Conservation (phyloP, 305 asterid genomes). For the Fraxinus albicans region DNA sequence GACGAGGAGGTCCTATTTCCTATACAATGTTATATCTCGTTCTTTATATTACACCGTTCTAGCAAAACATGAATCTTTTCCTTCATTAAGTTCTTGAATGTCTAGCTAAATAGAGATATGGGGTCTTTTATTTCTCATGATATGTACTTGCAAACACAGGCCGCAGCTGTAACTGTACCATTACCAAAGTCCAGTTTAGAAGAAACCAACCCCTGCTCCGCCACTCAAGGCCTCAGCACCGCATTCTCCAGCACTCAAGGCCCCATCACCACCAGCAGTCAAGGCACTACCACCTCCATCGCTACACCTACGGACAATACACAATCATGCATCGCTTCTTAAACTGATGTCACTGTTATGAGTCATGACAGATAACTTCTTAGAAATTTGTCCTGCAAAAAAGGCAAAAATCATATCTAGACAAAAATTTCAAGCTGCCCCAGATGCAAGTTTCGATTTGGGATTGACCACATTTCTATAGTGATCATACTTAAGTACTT, state of each 20-base stretch:
- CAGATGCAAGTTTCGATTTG: neutral
- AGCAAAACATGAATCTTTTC: neutral
- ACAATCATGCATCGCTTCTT: neutral
- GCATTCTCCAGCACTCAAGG: neutral
- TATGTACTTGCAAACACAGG: neutral
- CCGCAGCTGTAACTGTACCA: neutral
- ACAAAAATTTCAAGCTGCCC: neutral
- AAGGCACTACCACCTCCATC: neutral
- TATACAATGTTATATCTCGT: neutral
- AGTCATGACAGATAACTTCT: neutral
- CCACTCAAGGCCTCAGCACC: constrained; percentile 5
- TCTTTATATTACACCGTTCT: neutral
- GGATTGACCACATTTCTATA: neutral
- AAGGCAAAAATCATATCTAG: neutral
- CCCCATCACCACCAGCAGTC: neutral
- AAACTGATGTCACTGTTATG: neutral
- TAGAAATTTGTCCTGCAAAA: neutral
- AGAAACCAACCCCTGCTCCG: neutral
- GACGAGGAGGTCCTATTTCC: neutral
- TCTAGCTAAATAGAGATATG: neutral
- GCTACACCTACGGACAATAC: neutral
- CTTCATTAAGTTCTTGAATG: neutral
- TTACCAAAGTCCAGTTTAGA: neutral
- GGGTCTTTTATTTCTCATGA: neutral
- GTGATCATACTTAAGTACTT: neutral